Evolutionary conservation across 768 basidiomycete species (phyloP), one percentile per base, ranked within the genome.

Genomic region (Ramaria rubella): DNA sequence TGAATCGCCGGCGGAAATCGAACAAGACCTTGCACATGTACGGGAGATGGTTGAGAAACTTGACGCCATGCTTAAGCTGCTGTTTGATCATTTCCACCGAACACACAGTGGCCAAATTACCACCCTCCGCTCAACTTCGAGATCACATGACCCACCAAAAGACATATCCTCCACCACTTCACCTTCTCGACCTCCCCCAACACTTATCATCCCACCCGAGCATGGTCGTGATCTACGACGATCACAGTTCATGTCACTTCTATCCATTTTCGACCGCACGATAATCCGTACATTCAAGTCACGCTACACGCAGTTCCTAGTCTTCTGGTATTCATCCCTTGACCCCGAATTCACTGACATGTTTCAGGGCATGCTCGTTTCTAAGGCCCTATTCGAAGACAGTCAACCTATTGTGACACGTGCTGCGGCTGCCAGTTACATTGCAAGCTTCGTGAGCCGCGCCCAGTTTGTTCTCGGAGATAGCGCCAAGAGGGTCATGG

Each of bases 211-310:
- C 45, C 62, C 62, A 9, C 58, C 63, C 4, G 72, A 73, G 59
- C 65, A 69, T 42, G 66, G 69, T 24, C 75, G 74, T 45, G 66
- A 70, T 4, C 64, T 73, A 30, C 79, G 75, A 24, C 77, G 77
- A 5, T 67, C 80, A 1, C 90, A 90, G 62, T 98, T 98, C 68
- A 80, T 89, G 62, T 81, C 87, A 27, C 85, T 99, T 19, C 82
- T 99, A 50, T 83, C 87, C 60, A 92, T 97, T 60, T 99, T 99
- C 65, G 92, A 96, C 68, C 83, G 91, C 38, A 86, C 86, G 34
- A 93, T 99, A 67, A 81, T 99, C 49, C 88, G 86, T 36, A 98
- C 96, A 2, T 96, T 96, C 75, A 94, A 94, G 65, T 96, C 94
- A 0, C 89, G 94, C 36, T 96, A 98, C 69, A 94, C 93, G 14